Percentiles rank a stretch among this genome's conserved stretches.
Evolutionary conservation across 1,139 yeast species (phyloP).

Genomic region (Debaryomyces robertsiae): DNA sequence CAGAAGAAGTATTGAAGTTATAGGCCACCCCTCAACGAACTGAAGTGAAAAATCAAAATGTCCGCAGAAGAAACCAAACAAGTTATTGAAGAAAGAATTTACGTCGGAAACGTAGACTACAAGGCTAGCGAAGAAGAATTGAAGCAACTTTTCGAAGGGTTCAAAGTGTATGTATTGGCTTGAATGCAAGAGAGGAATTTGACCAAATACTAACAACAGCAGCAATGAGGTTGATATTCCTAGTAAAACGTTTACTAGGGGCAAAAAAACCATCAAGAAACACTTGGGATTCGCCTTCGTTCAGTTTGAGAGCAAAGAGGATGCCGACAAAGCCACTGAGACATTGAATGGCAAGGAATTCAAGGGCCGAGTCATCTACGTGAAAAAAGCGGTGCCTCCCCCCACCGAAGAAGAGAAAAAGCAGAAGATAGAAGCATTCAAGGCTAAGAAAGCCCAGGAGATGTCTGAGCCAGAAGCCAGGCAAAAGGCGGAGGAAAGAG

Average conservation of each 20-base stretch:
- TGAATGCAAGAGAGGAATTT: neutral
- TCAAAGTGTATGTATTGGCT: conserved; percentile 34
- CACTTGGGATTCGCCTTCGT: conserved; percentile 59
- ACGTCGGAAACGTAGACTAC: conserved; percentile 56
- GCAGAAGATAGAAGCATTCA: conserved; percentile 39
- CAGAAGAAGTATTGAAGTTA: conserved; percentile 8
- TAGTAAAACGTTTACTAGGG: conserved; percentile 35
- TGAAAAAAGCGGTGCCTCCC: conserved; percentile 55
- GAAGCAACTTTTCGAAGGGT: conserved; percentile 41
- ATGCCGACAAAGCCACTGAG: conserved; percentile 52
- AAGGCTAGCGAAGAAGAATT: conserved; percentile 56
- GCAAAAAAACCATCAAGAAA: conserved; percentile 36
- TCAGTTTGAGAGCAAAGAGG: conserved; percentile 49
- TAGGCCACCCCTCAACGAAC: conserved; percentile 5
- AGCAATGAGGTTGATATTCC: conserved; percentile 45
- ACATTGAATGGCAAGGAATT: conserved; percentile 47
- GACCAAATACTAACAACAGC: conserved; percentile 13
- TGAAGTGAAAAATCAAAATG: conserved; percentile 15
- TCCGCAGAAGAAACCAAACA: conserved; percentile 22
- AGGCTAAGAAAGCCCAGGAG: conserved; percentile 31
- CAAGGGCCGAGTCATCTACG: conserved; percentile 49
- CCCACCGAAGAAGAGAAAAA: conserved; percentile 52
- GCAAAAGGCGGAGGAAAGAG: conserved; percentile 19
- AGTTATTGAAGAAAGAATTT: conserved; percentile 45
- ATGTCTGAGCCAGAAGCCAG: conserved; percentile 21